These are phyloP conservation scores for Phanerodontia chrysosporium DNA, from an alignment of 768 basidiomycete species.

Conservation along the genomic window DNA sequence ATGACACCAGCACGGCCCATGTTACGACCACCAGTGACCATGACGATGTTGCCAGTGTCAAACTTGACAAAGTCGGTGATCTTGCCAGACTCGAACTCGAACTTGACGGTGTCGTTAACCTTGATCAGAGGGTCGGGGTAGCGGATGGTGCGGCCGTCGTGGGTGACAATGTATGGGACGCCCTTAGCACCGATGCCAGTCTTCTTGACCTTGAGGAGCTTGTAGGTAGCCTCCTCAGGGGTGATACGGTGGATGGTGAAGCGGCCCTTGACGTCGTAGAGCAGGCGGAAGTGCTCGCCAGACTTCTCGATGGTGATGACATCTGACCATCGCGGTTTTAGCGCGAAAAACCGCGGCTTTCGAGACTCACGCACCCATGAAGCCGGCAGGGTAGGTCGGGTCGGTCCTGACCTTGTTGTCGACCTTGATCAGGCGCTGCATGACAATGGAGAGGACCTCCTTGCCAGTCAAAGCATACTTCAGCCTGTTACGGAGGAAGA, in stretches of 20 bases:
- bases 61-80: conserved; percentile 92
- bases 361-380: conserved; percentile 70
- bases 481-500: conserved; percentile 98
- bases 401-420: conserved; percentile 99
- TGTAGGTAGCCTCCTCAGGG: conserved; percentile 93
- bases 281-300: conserved; percentile 97
- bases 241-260: conserved; percentile 99
- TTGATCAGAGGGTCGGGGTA: conserved; percentile 95
- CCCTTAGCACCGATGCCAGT: conserved; percentile 90
- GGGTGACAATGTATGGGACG: conserved; percentile 96
- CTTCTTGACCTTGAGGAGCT: conserved; percentile 91
- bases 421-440: conserved; percentile 96
- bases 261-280: conserved; percentile 99
- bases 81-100: conserved; percentile 92
- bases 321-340: conserved; percentile 43
- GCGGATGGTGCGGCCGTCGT: conserved; percentile 99
- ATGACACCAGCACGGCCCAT: conserved; percentile 98
- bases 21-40: conserved; percentile 99
- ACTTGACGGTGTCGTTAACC: conserved; percentile 97
- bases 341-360: not conserved
- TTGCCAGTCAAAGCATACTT: conserved; percentile 98
- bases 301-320: conserved; percentile 98
- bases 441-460: conserved; percentile 93
- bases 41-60: conserved; percentile 95
- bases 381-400: conserved; percentile 93